Evolutionary conservation across 1,139 yeast species (phyloP).

Genomic region (Pneumocystis canis): DNA sequence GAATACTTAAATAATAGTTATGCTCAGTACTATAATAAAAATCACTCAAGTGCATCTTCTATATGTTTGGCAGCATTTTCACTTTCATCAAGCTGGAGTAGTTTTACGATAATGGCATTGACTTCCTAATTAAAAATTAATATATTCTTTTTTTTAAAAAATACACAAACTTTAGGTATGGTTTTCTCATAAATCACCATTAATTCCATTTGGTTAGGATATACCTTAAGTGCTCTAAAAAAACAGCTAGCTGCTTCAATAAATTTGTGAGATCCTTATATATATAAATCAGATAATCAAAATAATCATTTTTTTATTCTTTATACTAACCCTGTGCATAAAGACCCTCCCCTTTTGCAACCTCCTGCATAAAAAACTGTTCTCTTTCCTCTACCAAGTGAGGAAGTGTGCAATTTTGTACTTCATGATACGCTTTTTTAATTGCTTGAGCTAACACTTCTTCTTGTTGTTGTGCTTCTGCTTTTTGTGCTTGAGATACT

Average conservation of each 20-base stretch:
- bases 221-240: slow-evolving; percentile 87
- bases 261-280: slow-evolving; percentile 32
- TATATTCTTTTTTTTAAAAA: background rate
- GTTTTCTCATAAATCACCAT: slow-evolving; percentile 58
- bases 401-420: slow-evolving; percentile 33
- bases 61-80: background rate
- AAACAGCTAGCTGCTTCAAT: slow-evolving; percentile 74
- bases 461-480: slow-evolving; percentile 34
- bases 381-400: slow-evolving; percentile 56
- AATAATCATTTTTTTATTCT: background rate
- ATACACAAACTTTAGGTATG: slow-evolving; percentile 7
- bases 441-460: slow-evolving; percentile 40
- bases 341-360: slow-evolving; percentile 56
- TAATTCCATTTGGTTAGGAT: slow-evolving; percentile 88
- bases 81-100: background rate
- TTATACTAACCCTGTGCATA: slow-evolving; percentile 7
- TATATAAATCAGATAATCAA: slow-evolving; percentile 35
- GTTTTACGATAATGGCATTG: background rate
- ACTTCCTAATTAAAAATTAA: background rate
- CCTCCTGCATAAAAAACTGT: slow-evolving; percentile 64
- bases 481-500: slow-evolving; percentile 31
- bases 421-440: background rate
- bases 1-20: background rate
- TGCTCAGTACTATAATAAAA: background rate
- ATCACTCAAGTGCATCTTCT: background rate